Evolutionary conservation across 495 filamentous ascomycete genomes (phyloP), one percentile per base, ranked within the genome.

Genomic region (Staphylotrichum longicolle): DNA sequence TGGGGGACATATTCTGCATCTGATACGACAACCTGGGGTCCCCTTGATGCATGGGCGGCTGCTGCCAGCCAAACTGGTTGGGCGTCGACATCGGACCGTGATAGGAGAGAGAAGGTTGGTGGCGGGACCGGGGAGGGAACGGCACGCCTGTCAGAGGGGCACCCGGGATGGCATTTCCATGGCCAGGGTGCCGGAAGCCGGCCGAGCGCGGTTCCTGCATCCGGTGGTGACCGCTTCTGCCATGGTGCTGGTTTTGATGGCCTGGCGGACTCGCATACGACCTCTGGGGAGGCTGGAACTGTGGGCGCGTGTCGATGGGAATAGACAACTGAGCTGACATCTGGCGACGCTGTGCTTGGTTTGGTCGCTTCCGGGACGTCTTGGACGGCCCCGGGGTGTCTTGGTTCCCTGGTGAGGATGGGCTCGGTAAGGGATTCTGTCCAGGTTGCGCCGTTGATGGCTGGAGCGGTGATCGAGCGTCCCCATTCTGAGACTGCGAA

Each of bases 311-410:
- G 57, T 83, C 80, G 46, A 81, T 74, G 11, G 80, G 75, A 52
- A 83, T 80, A 5, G 80, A 77, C 7, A 83, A 54, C 51, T 82
- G 77, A 40, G 81, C 73, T 20, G 77, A 79, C 77, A 80, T 79
- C 66, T 81, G 79, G 50, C 82, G 79, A 52, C 82, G 74, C 60
- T 84, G 77, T 5, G 81, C 80, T 58, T 85, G 82, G 62, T 83
- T 85, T 8, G 72, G 78, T 54, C 80, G 78, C 68, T 77, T 83
- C 54, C 69, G 73, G 37, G 65, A n/a, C 12, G 42, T n/a, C 27
- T 63, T 66, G 5, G 63, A 55, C 14, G 49, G 9, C 10, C 30
- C 55, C 5, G 47, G 51, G 14, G 5, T 54, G 14, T 5, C 37
- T 2, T 30, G 12, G 34, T 6, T 30, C 9, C 10, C 10, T 8